Percentiles rank a stretch among this genome's conserved stretches.
Evolutionary conservation across 116 monocot genomes (phyloP).

Genomic region (Phalaenopsis hybrid): DNA sequence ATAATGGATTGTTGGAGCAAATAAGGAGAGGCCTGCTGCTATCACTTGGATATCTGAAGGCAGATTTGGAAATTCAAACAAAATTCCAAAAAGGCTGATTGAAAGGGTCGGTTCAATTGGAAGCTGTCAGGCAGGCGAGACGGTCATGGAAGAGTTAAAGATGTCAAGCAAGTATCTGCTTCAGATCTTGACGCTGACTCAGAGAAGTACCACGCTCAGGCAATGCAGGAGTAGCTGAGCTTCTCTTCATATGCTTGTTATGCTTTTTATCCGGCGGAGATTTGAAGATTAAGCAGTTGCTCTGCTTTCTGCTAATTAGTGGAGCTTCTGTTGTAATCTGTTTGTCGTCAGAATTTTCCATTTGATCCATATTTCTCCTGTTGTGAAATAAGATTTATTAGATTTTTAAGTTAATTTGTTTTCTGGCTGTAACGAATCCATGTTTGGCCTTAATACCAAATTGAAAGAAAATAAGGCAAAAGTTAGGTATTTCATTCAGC

Average conservation of each 20-base stretch:
- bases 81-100: constrained; percentile 17
- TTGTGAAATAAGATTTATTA: not conserved
- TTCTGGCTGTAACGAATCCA: not conserved
- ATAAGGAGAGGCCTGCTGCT: too few species aligned
- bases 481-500: too few species aligned
- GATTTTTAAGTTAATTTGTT: not conserved
- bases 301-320: not conserved
- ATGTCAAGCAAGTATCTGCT: constrained; percentile 24
- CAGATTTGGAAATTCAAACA: too few species aligned
- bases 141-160: constrained; percentile 24
- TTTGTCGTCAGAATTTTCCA: not conserved
- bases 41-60: too few species aligned
- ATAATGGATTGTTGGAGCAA: too few species aligned
- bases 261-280: not conserved
- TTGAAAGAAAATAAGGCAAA: too few species aligned
- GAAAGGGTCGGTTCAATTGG: constrained; percentile 15
- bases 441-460: not conserved
- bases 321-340: not conserved
- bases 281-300: not conserved
- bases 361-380: not conserved
- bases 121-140: constrained; percentile 13
- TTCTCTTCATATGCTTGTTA: not conserved
- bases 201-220: constrained; percentile 55
- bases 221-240: constrained; percentile 50
- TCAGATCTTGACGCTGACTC: constrained; percentile 64